Evolutionary conservation across 1,284 basidiomycete species (phyloP), one percentile per base, ranked within the genome.

Genomic region (Ceratobasidium theobromae): DNA sequence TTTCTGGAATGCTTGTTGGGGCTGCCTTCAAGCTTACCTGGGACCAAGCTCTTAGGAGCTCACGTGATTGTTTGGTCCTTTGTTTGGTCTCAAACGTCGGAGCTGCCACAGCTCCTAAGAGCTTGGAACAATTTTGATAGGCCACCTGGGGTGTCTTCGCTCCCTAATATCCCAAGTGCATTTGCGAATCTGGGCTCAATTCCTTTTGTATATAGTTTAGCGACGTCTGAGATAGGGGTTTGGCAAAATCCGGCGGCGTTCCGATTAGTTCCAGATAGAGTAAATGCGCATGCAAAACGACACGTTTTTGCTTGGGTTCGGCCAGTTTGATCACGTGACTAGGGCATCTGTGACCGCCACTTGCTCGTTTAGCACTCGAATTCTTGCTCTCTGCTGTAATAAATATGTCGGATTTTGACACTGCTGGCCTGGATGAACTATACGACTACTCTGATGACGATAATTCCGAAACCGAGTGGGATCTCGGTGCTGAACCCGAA

Each of bases 21-120:
- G 16, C 35, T 16, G 16, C 35, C 35, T 8, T 16, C 9, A 16
- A 38, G 16, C 28, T 51, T 28, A 51, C 48, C 48, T 51, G 48
- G 48, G n/a, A 30, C 48, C 48, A 51, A 51, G 48, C 48, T 28
- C 48, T 51, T 16, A 8, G n/a, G 28, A 27, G 28, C 21, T 25
- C 48, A 51, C 48, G 23, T 51, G 48, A 51, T 28, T 51, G 48
- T 51, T 51, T 51, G 25, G 48, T 51, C 48, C 48, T 51, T 51
- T 51, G 48, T 51, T 2, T 32, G 23, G 16, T 51, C 27, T 27
- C 1, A 51, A 51, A 51, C 27, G 23, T 28, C 48, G 23, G 48
- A 51, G 48, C 48, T 27, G 16, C n/a, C 23, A 51, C 35, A 25
- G 48, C 48, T 51, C 48, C 48, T 11, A 28, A 51, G 48, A 4